phyloP scores from a whole-genome alignment of 2,329 filamentous ascomycete species.

The Fusarium irregulare region DNA sequence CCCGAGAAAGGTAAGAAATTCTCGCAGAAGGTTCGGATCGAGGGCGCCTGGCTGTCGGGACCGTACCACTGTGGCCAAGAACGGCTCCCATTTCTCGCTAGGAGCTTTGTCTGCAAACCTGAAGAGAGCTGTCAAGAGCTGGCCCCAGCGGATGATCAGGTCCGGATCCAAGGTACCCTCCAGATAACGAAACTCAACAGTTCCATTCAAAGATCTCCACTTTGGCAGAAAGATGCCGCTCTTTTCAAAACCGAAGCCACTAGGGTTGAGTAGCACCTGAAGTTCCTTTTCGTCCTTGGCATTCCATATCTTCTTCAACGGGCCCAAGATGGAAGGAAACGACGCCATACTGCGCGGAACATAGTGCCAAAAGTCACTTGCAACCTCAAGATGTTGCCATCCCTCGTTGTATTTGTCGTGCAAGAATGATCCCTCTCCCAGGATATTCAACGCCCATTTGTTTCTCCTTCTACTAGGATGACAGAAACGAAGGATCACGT shows the following conservation, averaged over 20 bases:
- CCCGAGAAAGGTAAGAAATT: constrained; percentile 24
- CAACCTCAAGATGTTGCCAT: background rate
- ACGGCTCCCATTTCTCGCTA: constrained; percentile 16
- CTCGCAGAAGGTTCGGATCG: constrained; percentile 7
- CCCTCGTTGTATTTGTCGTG: background rate
- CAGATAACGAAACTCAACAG: constrained; percentile 38
- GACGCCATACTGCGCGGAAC: background rate
- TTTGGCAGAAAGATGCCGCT: constrained; percentile 5
- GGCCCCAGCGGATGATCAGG: constrained; percentile 32
- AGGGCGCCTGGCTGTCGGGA: background rate
- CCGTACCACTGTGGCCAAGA: constrained; percentile 3
- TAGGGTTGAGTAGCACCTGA: background rate
- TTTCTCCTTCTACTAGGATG: background rate
- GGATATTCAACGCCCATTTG: background rate
- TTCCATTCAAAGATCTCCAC: background rate
- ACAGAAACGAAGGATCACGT: constrained; percentile 31
- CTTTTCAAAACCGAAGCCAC: background rate
- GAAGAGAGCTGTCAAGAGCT: constrained; percentile 36
- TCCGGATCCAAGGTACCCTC: constrained; percentile 37
- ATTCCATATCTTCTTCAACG: constrained; percentile 28
- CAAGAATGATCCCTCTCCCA: background rate
- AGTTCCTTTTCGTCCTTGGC: background rate
- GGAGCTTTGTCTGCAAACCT: constrained; percentile 35
- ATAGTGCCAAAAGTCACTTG: constrained; percentile 23
- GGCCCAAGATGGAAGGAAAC: background rate